These are phyloP conservation scores for Botrytis porri DNA, from an alignment of 2,329 filamentous ascomycete species.

Conservation along the genomic window DNA sequence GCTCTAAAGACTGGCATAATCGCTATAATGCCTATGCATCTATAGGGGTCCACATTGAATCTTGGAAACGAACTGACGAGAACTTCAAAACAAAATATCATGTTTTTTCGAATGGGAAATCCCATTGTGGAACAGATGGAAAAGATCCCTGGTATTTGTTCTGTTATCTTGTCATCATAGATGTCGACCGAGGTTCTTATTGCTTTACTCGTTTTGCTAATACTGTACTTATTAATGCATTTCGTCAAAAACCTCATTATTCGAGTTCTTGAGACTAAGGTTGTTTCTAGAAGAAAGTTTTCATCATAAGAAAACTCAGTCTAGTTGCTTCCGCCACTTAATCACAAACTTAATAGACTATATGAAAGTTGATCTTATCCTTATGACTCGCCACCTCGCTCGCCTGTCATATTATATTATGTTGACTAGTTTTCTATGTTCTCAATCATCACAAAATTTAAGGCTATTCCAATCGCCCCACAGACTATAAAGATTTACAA, in stretches of 20 bases:
- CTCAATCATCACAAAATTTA: neutral
- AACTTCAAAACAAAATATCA: neutral
- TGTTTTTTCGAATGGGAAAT: neutral
- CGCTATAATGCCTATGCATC: neutral
- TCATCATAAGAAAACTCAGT: neutral
- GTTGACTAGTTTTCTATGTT: neutral
- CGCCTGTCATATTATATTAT: neutral
- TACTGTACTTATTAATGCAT: neutral
- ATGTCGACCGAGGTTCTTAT: neutral
- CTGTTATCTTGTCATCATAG: neutral
- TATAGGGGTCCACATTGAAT: neutral
- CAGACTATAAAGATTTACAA: neutral
- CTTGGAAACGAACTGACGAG: neutral
- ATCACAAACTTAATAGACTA: neutral
- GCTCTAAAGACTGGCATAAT: neutral
- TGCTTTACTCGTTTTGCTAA: neutral
- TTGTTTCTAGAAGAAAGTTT: neutral
- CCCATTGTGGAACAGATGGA: neutral
- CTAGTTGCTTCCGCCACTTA: neutral
- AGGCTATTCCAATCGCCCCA: neutral
- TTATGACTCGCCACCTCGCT: no score
- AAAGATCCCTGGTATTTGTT: neutral
- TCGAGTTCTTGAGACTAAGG: neutral
- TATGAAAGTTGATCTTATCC: neutral
- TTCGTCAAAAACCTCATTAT: neutral